These are phyloP conservation scores for Persicaria tinctoria DNA, from an alignment of 148 eudicot genomes.

Conservation along the genomic window DNA sequence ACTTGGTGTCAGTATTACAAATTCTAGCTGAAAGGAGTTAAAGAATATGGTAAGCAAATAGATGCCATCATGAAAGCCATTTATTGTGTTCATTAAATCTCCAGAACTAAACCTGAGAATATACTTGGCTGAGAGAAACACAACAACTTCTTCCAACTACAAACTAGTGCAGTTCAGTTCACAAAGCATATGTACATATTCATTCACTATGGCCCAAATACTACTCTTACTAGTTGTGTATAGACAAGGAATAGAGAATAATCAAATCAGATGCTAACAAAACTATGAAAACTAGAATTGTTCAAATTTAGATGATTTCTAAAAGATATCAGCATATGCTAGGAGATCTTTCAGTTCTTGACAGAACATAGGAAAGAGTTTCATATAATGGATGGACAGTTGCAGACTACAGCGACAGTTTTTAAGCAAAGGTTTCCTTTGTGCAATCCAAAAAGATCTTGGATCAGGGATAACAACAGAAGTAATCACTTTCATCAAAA, in stretches of 20 bases:
- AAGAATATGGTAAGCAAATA: conserved; percentile 1
- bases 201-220: background rate
- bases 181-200: background rate
- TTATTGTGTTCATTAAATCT: background rate
- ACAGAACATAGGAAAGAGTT: background rate
- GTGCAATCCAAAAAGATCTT: background rate
- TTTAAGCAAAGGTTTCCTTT: background rate
- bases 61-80: background rate
- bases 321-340: background rate
- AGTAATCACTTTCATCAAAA: background rate
- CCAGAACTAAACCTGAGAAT: too few relatives aligned
- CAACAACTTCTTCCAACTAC: background rate
- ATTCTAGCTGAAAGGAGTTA: background rate
- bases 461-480: background rate
- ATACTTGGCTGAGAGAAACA: too few relatives aligned
- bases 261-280: background rate
- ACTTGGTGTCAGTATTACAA: background rate
- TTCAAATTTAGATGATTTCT: background rate
- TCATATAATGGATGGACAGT: background rate
- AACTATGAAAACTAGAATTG: background rate
- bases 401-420: background rate
- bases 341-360: background rate
- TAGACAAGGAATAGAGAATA: background rate
- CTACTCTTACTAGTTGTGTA: background rate
- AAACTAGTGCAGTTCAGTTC: background rate